Base-by-base conservation (phyloP, 257 asterid genomes). In the Scutellaria baicalensis region DNA sequence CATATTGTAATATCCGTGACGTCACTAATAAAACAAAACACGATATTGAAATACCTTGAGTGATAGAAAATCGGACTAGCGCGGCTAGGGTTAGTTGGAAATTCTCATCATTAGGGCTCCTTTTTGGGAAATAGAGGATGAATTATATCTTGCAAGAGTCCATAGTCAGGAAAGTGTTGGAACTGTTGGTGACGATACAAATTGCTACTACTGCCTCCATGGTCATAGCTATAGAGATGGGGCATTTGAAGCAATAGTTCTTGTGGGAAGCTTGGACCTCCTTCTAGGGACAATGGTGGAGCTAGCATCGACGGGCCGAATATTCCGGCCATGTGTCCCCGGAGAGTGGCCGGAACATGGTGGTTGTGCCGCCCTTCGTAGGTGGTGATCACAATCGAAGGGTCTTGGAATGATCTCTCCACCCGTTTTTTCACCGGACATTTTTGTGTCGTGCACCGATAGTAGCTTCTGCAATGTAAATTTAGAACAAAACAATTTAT, bases 321-420 rank as follows among this genome's bases (percentile, higher is more conserved):
- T 83, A 92, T 76, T 56, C 88, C 90, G 31, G 87, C 88, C 31
- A 89, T 74, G 50, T 74, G 81, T 1, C 95, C 95, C 0, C 97
- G 83, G 56, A 84, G 86, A 17, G 77, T 83, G 9, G 90, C 66
- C 6, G 97, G 97, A 7, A 88, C 76, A 20, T 80, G 91, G 80
- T 90, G 97, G 82, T 84, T 90, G 76, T 90, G 95, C 42, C 88
- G 90, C 21, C 97, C 97, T 49, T 90, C 97, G 33, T 90, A 90
- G 0, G 97, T 90, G 39, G 95, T 90, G 68, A 88, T 84, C 31
- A 88, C 93, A 10, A 75, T 52, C 0, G 90, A 68, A 23, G 91
- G 91, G 85, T 88, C 95, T 69, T 88, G 90, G 72, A 56, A 86
- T 11, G 95, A 90, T 49, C 95, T 80, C 77, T 90, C 95, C 0